phyloP scores from a whole-genome alignment of 805 yeast genomes.

The Ogataea parapolymorpha region DNA sequence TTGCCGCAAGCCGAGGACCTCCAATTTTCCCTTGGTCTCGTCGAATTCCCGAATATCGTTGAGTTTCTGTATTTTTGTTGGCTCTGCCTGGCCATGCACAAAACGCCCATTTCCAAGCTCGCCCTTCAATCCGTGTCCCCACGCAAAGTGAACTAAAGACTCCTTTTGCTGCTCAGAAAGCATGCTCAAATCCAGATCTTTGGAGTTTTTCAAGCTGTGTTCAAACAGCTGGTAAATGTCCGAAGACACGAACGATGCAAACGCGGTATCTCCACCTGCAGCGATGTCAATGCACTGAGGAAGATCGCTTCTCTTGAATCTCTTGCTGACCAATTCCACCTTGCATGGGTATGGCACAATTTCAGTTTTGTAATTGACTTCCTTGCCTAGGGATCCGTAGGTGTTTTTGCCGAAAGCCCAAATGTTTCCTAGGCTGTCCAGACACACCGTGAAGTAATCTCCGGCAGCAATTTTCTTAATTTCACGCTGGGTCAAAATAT shows the following conservation, averaged over 20 bases:
- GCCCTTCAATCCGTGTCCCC: constrained; percentile 86
- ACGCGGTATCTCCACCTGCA: constrained; percentile 72
- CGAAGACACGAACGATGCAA: constrained; percentile 40
- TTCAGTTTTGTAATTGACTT: constrained; percentile 63
- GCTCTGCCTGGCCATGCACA: constrained; percentile 68
- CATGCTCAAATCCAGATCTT: constrained; percentile 14
- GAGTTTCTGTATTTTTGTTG: constrained; percentile 53
- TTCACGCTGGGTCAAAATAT: constrained; percentile 35
- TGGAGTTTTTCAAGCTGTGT: constrained; percentile 22
- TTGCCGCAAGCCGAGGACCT: constrained; percentile 44
- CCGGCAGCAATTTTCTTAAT: constrained; percentile 71
- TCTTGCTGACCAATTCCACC: constrained; percentile 38
- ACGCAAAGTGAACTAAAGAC: constrained; percentile 46
- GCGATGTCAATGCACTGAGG: constrained; percentile 50
- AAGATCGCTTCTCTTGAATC: constrained; percentile 39
- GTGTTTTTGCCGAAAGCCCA: constrained; percentile 85
- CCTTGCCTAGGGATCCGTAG: constrained; percentile 80
- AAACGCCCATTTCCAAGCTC: constrained; percentile 79
- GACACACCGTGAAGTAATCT: constrained; percentile 63
- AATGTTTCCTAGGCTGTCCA: constrained; percentile 64
- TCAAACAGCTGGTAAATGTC: constrained; percentile 37
- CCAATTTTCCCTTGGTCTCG: constrained; percentile 40
- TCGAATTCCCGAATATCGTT: constrained; percentile 50
- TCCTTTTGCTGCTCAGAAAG: constrained; percentile 24
- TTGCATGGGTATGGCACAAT: constrained; percentile 66